A percentile compares a stretch with the other conserved stretches of the same genome.
Evolutionary conservation across 768 basidiomycete species (phyloP).

Genomic region (Leccinum obscurum): DNA sequence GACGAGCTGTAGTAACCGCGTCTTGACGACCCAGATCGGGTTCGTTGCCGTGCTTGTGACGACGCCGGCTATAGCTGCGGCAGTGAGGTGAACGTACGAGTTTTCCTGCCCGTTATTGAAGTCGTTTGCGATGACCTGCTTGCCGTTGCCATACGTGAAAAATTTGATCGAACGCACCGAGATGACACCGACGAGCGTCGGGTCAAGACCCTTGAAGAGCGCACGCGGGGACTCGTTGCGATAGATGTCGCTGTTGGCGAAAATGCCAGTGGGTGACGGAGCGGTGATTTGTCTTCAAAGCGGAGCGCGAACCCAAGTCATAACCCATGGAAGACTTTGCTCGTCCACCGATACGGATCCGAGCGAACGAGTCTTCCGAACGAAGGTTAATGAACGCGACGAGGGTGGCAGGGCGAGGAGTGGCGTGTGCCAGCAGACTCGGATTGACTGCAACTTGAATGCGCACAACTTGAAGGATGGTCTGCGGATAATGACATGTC

Average conservation of each 20-base stretch:
- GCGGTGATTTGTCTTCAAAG: neutral
- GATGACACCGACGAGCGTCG: conserved; percentile 91
- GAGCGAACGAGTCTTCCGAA: no score
- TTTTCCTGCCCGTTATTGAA: conserved; percentile 82
- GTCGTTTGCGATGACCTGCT: conserved; percentile 79
- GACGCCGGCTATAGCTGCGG: conserved; percentile 86
- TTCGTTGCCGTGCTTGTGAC: conserved; percentile 90
- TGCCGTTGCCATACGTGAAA: conserved; percentile 96
- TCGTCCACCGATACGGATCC: no score
- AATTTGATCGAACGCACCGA: conserved; percentile 98
- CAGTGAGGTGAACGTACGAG: conserved; percentile 78
- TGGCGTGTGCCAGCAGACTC: no score
- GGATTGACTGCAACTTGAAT: no score
- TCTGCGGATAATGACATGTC: no score
- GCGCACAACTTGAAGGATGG: no score
- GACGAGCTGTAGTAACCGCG: conserved; percentile 86
- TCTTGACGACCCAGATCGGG: conserved; percentile 99
- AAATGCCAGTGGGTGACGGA: neutral
- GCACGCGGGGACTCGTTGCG: conserved; percentile 85
- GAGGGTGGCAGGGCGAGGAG: no score
- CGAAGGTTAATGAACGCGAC: no score
- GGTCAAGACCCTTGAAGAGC: conserved; percentile 91
- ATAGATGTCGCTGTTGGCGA: conserved; percentile 72
- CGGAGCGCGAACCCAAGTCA: no score
- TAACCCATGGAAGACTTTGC: no score